A percentile compares a stretch with the other conserved stretches of the same genome.
Conservation (phyloP, 441 rosid genomes). For the Mallotus repandus region DNA sequence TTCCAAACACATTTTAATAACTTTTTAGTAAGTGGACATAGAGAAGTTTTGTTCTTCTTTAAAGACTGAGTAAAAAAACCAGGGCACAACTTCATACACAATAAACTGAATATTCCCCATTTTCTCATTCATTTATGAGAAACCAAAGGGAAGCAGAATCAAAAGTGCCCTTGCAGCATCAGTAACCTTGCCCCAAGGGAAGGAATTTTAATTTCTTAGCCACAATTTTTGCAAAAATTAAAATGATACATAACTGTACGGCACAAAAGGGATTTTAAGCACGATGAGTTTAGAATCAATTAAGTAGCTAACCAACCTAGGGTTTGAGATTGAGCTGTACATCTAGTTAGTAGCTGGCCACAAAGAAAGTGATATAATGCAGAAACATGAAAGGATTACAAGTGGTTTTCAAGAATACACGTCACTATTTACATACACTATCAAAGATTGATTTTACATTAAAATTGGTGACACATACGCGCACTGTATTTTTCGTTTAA, state of each 20-base stretch:
- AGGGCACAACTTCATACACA: neutral
- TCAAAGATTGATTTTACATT: neutral
- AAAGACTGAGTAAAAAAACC: neutral
- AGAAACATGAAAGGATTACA: neutral
- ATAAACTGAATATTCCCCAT: neutral
- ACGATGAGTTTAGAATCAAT: neutral
- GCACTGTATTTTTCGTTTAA: neutral
- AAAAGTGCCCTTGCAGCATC: neutral
- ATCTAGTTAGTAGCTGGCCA: neutral
- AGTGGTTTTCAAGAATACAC: neutral
- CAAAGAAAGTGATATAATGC: neutral
- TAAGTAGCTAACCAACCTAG: neutral
- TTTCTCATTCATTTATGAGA: neutral
- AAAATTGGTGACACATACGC: neutral
- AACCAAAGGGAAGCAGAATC: neutral
- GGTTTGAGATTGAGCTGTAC: neutral
- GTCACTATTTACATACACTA: neutral
- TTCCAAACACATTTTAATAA: neutral
- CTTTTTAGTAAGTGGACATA: neutral
- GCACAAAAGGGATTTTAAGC: neutral
- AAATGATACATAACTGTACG: neutral
- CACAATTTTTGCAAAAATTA: neutral
- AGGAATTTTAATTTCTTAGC: neutral
- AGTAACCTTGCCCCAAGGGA: neutral
- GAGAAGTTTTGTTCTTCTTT: neutral